phyloP scores from a whole-genome alignment of 2,329 filamentous ascomycete genomes.

The Rutstroemia sp. region DNA sequence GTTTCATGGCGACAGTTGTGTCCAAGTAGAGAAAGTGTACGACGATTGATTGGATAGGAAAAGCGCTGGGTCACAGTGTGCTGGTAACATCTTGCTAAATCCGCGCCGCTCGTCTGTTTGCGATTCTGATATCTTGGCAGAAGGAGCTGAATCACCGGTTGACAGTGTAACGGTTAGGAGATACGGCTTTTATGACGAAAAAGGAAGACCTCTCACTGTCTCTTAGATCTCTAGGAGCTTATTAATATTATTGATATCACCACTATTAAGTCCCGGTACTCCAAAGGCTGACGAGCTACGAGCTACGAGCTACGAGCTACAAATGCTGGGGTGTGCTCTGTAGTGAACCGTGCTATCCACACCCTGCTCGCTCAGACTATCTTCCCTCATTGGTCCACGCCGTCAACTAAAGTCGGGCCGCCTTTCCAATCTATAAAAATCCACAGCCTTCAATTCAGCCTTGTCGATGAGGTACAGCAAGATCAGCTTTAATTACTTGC shows the following conservation, averaged over 20 bases:
- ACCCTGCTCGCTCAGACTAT: neutral
- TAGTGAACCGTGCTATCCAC: neutral
- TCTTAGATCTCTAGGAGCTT: too few species aligned
- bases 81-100: neutral
- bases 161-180: neutral
- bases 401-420: neutral
- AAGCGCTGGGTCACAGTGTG: neutral
- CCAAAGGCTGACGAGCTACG: too few species aligned
- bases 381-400: constrained; percentile 4
- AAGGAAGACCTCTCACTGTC: too few species aligned
- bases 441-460: constrained; percentile 6
- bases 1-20: constrained; percentile 4
- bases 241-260: too few species aligned
- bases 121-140: neutral
- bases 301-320: too few species aligned
- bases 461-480: constrained; percentile 4
- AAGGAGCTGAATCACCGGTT: neutral
- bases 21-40: neutral
- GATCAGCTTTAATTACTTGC: neutral
- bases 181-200: too few species aligned
- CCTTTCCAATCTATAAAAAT: neutral
- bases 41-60: neutral
- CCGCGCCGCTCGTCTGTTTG: neutral
- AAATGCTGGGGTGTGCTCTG: neutral
- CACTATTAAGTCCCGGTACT: too few species aligned